Evolutionary conservation across 306 rosid species (phyloP), one percentile per base, ranked within the genome.

Genomic region (Medicago arabica): DNA sequence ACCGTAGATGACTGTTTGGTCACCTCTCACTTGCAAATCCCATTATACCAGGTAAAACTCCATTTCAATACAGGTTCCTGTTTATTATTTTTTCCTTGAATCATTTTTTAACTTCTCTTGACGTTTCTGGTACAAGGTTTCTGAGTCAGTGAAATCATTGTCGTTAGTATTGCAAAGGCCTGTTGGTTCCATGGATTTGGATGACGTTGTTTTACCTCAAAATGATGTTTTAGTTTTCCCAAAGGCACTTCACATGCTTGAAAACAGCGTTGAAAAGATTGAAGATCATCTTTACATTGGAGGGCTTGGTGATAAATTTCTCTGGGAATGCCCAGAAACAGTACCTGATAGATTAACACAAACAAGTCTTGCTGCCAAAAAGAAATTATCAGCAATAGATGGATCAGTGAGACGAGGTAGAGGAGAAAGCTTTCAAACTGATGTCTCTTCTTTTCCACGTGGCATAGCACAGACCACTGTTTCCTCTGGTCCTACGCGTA

Each of bases 291-390:
- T 87, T 63, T 81, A 72, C 59, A 62, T 64, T 49, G 93, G 87
- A 51, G 90, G 87, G 44, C 87, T 90, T n/a, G 88, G 87, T 47
- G 99, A 92, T 54, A 84, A 90, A 67, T 95, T 90, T 81, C 86
- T 78, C 81, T 95, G 97, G 99, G 97, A 95, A 72, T 95, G 99
- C 78, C 98, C 99, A 14, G 97, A 92, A 86, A 80, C 88, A 77
- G 87, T 93, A 82, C 98, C 98, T 1, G 97, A 95, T 68, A 90
- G 97, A 80, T 85, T 89, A 54, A 72, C 87, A 2, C 93, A 88
- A 73, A 69, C 89, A 18, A 78, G 84, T 71, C 83, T 86, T 47
- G 75, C 89, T 83, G 86, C 86, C 54, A 92, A 85, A 78, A 83
- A 93, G 85, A 95, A 92, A 82, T 76, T 77, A 71, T 65, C 97